Base-by-base conservation (phyloP, 331 rosid genomes). In the Erythrophleum ivorense region DNA sequence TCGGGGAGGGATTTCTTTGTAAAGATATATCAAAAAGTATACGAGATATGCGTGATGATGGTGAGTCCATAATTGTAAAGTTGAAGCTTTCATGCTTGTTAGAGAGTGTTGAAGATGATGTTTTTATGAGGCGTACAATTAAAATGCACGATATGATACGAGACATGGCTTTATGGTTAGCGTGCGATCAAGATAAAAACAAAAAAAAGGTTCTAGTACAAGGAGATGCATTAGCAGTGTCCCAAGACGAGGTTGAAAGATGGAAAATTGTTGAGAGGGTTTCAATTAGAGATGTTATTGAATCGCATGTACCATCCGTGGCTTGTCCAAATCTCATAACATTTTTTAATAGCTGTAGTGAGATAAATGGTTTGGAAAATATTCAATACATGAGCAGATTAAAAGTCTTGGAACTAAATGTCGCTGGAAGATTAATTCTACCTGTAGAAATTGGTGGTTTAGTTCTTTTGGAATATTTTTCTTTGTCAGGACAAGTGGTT, bases 321-420 rank as follows among this genome's bases (percentile, higher is more conserved):
- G 2, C 2, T 1, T 53, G 21, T n/a, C n/a, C 21, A 5, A 53
- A 53, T 53, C 21, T 53, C 21, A 15, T 5, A 5, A 16, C 58
- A 53, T 53, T 53, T 4, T 4, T 53, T 5, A 15, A 15, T 19
- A 16, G 18, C 0, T 5, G 9, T 1, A 0, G 2, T 5, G 2
- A 7, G 5, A n/a, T 19, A n/a, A 2, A 2, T 12, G 69, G 9
- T 2, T 31, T 63, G 18, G 16, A 5, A n/a, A 3, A 12, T 6
- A 49, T 64, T 5, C 53, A 36, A 36, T 45, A 33, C 7, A 24
- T 31, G 52, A 13, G 33, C 3, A 48, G 48, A 43, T n/a, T 84
- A 8, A 46, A 6, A 45, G 82, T 80, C 29, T 16, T 69, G 64
- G 85, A 77, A 29, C 50, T 85, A 69, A 68, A 82, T 9, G 1